These are phyloP conservation scores for Logfia minima DNA, from an alignment of 129 eudicot genomes.

Conservation along the genomic window DNA sequence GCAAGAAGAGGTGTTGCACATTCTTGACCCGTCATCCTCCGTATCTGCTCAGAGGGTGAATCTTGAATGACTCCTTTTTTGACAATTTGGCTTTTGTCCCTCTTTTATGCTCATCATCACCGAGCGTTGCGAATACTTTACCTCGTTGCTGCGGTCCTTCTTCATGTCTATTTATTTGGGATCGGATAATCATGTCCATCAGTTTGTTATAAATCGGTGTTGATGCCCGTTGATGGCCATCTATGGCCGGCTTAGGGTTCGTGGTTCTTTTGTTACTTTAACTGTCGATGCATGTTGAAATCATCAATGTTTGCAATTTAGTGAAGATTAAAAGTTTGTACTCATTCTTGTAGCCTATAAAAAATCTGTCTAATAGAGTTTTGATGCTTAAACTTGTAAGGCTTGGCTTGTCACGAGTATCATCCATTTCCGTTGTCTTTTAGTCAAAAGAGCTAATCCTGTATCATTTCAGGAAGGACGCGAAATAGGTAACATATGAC, in stretches of 20 bases:
- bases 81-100: conserved; percentile 10
- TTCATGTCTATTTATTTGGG: background rate
- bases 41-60: conserved; percentile 20
- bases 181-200: conserved; percentile 19
- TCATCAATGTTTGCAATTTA: background rate
- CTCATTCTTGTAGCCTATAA: conserved; percentile 18
- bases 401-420: background rate
- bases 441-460: background rate
- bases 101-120: conserved; percentile 18
- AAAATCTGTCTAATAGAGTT: background rate
- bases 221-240: conserved; percentile 24
- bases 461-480: background rate
- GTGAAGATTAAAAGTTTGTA: conserved; percentile 8
- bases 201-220: conserved; percentile 15
- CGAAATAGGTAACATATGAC: background rate
- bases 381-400: background rate
- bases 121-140: conserved; percentile 41
- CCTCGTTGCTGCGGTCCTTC: conserved; percentile 9
- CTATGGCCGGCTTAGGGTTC: conserved; percentile 19
- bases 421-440: background rate
- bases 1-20: conserved; percentile 46
- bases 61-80: conserved; percentile 22
- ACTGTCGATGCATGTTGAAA: conserved; percentile 6
- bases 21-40: conserved; percentile 41
- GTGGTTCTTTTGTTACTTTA: background rate